Evolutionary conservation across 2,329 filamentous ascomycete genomes (phyloP).

Genomic region (Didymella keratinophila): DNA sequence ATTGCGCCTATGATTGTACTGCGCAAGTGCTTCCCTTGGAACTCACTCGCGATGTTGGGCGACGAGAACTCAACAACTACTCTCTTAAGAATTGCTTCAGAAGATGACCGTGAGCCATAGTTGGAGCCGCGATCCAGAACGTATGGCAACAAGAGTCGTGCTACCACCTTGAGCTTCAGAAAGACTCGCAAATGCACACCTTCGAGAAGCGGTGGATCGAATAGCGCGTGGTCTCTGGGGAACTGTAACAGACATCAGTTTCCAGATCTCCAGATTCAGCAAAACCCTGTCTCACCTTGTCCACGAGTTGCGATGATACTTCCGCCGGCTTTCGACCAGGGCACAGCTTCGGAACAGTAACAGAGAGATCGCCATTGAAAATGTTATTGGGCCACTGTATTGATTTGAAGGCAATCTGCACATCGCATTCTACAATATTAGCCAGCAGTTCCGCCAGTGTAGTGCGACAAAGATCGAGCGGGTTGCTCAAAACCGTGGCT

Average conservation of each 20-base stretch:
- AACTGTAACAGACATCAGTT: conserved; percentile 58
- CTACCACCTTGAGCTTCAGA: conserved; percentile 66
- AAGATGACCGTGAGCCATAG: too few species aligned
- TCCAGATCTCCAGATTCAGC: too few species aligned
- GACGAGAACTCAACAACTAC: conserved; percentile 76
- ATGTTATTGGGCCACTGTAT: conserved; percentile 45
- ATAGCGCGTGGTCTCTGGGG: conserved; percentile 70
- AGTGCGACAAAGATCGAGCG: conserved; percentile 38
- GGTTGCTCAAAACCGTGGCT: conserved; percentile 30
- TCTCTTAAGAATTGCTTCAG: too few species aligned
- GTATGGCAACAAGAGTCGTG: conserved; percentile 67
- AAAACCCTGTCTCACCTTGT: conserved; percentile 26
- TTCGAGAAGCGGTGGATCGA: conserved; percentile 66
- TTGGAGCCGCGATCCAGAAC: conserved; percentile 62
- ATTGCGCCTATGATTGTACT: conserved; percentile 73
- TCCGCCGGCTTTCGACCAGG: conserved; percentile 33
- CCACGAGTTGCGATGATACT: conserved; percentile 28
- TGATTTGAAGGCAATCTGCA: conserved; percentile 30
- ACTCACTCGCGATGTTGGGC: conserved; percentile 77
- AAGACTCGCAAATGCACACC: conserved; percentile 74
- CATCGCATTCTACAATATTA: conserved; percentile 24
- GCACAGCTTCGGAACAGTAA: conserved; percentile 39
- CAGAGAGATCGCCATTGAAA: conserved; percentile 39
- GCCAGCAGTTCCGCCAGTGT: conserved; percentile 35
- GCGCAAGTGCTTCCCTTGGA: conserved; percentile 70